phyloP scores from a whole-genome alignment of 2,329 filamentous ascomycete species.

The Fusarium anguioides region DNA sequence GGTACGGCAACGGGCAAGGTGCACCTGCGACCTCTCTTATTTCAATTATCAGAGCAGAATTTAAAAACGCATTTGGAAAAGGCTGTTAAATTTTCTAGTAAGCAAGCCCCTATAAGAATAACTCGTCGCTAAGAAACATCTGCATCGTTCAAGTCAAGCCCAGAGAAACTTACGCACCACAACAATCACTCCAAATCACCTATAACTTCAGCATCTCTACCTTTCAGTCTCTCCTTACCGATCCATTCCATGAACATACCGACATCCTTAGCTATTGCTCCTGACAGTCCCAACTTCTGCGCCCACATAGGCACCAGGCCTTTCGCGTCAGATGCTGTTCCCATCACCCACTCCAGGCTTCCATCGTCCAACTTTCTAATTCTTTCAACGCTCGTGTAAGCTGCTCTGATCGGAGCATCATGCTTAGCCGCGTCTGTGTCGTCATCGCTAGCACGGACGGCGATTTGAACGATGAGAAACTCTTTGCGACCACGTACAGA shows the following conservation, averaged over 20 bases:
- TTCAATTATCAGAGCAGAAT: background rate
- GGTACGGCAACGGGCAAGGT: too few species aligned
- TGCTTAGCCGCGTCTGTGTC: constrained; percentile 52
- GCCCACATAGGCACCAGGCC: constrained; percentile 73
- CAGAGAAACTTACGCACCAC: background rate
- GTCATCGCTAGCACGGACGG: constrained; percentile 55
- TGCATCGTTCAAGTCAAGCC: background rate
- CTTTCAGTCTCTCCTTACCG: constrained; percentile 54
- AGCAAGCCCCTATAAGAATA: background rate
- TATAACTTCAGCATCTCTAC: constrained; percentile 19
- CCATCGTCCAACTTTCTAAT: constrained; percentile 59
- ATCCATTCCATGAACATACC: constrained; percentile 75
- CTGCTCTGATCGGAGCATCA: constrained; percentile 62
- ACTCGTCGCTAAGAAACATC: background rate
- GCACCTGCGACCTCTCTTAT: background rate
- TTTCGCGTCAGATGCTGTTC: constrained; percentile 76
- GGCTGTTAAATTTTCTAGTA: background rate
- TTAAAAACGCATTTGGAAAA: background rate
- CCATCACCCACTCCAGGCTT: constrained; percentile 79
- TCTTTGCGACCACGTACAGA: constrained; percentile 55
- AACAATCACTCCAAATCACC: constrained; percentile 13
- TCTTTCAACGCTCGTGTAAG: constrained; percentile 74
- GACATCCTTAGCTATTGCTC: constrained; percentile 76
- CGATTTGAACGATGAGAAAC: constrained; percentile 68
- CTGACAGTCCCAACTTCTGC: constrained; percentile 72